Evolutionary conservation across 306 rosid species (phyloP), one percentile per base, ranked within the genome.

Genomic region (Begonia fuchsioides): DNA sequence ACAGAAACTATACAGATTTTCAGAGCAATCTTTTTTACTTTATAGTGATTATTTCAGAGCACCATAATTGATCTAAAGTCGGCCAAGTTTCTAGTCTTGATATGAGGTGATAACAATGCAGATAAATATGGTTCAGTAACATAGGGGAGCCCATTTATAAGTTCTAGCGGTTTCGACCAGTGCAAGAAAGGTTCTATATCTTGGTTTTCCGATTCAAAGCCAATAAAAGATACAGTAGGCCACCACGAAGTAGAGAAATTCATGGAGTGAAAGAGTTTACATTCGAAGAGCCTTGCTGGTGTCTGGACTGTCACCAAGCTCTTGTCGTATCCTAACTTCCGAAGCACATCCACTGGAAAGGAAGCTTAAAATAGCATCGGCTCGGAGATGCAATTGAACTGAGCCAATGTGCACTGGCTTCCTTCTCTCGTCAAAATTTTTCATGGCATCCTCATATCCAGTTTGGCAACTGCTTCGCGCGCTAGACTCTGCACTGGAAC

Each of bases 211-310:
- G 51, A 59, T 12, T 14, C 15, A 41, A 18, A 13, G 17, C 47
- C 19, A 15, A 50, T 8, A 18, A 8, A 9, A 1, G 14, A 46
- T 55, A 44, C 5, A 52, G 40, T 59, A 35, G 5, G 59, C 39
- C 44, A 17, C 52, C 17, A 41, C 35, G 49, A 13, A 51, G 61
- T 43, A 38, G 13, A 43, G 16, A 5, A 10, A 11, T 10, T 52
- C n/a, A 49, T 57, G 32, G 57, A 5, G 63, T 44, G 51, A 47
- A 54, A 38, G 32, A 56, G 9, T 51, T 72, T 67, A 90, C 98
- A 79, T 77, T 85, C 98, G 66, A 20, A 90, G 92, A 51, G 98
- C 95, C 68, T 85, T 90, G 85, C 98, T 90, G 13, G 95, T 85
- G 70, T 90, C 95, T 12, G 94, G 98, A 54, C 76, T 79, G 67